Evolutionary conservation across 2,329 filamentous ascomycete genomes (phyloP).

Genomic region (Aspergillus sp.): DNA sequence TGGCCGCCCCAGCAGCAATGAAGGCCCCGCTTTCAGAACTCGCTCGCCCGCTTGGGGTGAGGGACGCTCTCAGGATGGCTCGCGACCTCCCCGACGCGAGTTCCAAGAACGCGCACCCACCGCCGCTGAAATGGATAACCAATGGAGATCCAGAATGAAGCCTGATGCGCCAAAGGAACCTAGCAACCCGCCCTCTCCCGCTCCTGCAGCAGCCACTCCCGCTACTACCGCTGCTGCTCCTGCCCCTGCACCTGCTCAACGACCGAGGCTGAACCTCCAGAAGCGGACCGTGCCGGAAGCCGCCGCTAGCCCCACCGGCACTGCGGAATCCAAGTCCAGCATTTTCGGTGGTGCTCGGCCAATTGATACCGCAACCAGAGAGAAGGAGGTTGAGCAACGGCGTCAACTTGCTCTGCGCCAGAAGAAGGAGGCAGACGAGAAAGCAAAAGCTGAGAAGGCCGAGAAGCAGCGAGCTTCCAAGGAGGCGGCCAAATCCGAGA

Average conservation of each 20-base stretch:
- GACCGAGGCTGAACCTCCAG: constrained; percentile 81
- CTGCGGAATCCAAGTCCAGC: constrained; percentile 74
- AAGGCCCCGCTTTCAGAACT: constrained; percentile 62
- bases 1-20: constrained; percentile 59
- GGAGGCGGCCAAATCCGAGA: constrained; percentile 38
- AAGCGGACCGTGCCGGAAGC: constrained; percentile 90
- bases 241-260: constrained; percentile 56
- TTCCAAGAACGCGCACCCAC: constrained; percentile 73
- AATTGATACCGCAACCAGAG: constrained; percentile 87
- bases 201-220: constrained; percentile 49
- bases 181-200: constrained; percentile 74
- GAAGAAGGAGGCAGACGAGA: constrained; percentile 85
- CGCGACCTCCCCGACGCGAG: constrained; percentile 75
- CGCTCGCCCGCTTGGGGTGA: constrained; percentile 75
- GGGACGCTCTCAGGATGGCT: constrained; percentile 69
- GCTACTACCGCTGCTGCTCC: constrained; percentile 55
- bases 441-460: constrained; percentile 71
- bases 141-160: constrained; percentile 90
- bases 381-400: constrained; percentile 90
- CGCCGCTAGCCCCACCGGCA: constrained; percentile 47
- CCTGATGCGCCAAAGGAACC: constrained; percentile 74
- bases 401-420: constrained; percentile 69
- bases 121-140: constrained; percentile 86
- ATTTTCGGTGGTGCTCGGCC: constrained; percentile 92
- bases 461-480: constrained; percentile 58